A percentile compares a stretch with the other conserved stretches of the same genome.
Conservation (phyloP, 306 rosid species). For the Vicia villosa region DNA sequence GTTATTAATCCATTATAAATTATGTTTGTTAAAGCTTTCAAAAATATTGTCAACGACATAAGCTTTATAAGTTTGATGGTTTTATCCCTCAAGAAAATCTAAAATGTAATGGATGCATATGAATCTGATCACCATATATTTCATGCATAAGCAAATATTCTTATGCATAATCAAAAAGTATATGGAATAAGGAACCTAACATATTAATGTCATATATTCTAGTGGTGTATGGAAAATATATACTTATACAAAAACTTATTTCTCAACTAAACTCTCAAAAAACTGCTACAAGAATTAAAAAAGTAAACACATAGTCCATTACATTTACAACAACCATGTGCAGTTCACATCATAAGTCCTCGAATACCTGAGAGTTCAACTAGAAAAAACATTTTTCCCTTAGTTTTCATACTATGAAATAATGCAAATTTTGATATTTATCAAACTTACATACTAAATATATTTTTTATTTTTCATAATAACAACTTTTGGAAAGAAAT, state of each 20-base stretch:
- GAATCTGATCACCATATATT: too few species aligned
- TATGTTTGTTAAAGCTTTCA: too few species aligned
- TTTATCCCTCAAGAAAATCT: constrained; percentile 12
- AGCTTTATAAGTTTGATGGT: neutral
- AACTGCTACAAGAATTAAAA: constrained; percentile 33
- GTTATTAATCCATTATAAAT: too few species aligned
- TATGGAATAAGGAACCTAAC: constrained; percentile 29
- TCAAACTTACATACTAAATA: constrained; percentile 43
- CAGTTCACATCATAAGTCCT: constrained; percentile 47
- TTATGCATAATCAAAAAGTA: too few species aligned
- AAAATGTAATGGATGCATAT: constrained; percentile 10
- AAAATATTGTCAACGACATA: neutral
- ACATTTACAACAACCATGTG: constrained; percentile 70
- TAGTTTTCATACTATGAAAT: too few species aligned
- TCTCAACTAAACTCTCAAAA: constrained; percentile 13
- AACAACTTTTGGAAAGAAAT: too few species aligned
- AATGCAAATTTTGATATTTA: constrained; percentile 33
- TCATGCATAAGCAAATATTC: too few species aligned
- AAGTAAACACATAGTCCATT: constrained; percentile 48
- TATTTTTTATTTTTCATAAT: too few species aligned
- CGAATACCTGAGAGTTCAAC: constrained; percentile 19
- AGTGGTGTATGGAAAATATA: constrained; percentile 12
- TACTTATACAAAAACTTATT: too few species aligned
- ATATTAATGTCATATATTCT: neutral
- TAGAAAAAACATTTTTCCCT: neutral